Conservation (phyloP, 2,329 filamentous ascomycete species). For the Monosporascus sp. region DNA sequence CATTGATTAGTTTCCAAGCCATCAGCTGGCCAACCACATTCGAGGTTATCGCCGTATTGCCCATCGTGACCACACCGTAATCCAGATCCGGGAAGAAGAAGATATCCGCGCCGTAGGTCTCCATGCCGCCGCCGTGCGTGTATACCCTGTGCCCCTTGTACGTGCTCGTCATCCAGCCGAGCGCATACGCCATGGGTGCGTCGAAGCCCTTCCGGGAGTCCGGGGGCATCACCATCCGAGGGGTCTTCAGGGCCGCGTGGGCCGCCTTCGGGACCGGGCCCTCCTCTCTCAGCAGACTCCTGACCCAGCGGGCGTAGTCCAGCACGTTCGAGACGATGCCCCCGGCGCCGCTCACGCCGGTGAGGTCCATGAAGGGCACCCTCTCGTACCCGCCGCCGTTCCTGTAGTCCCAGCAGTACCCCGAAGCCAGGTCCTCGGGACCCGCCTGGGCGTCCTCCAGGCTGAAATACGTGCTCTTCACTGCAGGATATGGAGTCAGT, state of each 20-base stretch:
- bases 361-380: slow-evolving; percentile 21
- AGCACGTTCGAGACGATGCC: slow-evolving; percentile 38
- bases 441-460: slow-evolving; percentile 24
- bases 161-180: slow-evolving; percentile 32
- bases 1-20: slow-evolving; percentile 34
- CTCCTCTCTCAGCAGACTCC: slow-evolving; percentile 36
- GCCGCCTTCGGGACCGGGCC: slow-evolving; percentile 28
- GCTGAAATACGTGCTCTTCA: slow-evolving; percentile 34
- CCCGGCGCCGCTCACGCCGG: slow-evolving; percentile 34
- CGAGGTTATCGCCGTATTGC: slow-evolving; percentile 37
- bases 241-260: slow-evolving; percentile 27
- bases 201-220: slow-evolving; percentile 20
- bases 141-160: slow-evolving; percentile 39
- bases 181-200: slow-evolving; percentile 31
- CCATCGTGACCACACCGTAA: slow-evolving; percentile 37
- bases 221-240: slow-evolving; percentile 22
- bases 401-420: slow-evolving; percentile 34
- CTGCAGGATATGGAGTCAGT: no score
- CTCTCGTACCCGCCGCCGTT: slow-evolving; percentile 9
- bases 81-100: slow-evolving; percentile 38
- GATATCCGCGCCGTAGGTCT: slow-evolving; percentile 37
- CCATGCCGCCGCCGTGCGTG: slow-evolving; percentile 37
- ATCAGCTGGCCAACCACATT: slow-evolving; percentile 29
- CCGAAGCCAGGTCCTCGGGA: slow-evolving; percentile 30
- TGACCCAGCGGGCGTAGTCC: slow-evolving; percentile 48